Evolutionary conservation across 2,329 filamentous ascomycete species (phyloP), one percentile per base, ranked within the genome.

Genomic region (Cercospora zeina): DNA sequence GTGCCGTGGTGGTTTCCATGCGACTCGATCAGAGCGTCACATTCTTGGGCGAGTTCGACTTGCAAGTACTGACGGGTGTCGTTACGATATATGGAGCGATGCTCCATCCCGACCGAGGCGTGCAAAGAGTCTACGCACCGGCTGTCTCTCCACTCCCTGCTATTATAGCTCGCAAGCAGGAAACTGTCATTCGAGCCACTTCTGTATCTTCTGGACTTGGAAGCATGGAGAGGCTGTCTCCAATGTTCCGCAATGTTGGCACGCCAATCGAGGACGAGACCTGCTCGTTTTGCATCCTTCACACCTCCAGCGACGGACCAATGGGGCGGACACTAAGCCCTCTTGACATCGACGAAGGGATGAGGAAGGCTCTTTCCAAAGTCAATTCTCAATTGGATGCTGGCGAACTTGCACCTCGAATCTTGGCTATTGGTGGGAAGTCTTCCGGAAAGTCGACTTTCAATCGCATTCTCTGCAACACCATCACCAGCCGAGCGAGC

Each of bases 391-490:
- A 69, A 36, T 69, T 67, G 9, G 62, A 67, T 5, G 24, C 55
- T 11, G 53, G 53, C 5, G 61, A 42, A 4, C n/a, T 21, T 3
- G 10, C 58, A 4, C 74, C 74, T 2, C 77, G 78, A 1, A 78
- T 85, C 6, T 78, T 92, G 64, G 77, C 91, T 2, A 87, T 87
- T 54, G 89, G 89, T 0, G 84, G 87, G 0, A 89, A 91, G 66
- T 86, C 84, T 0, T 85, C 89, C 2, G 89, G 89, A 2, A 93
- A 93, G 71, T 92, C 89, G 0, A 91, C 88, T 0, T 89, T 92
- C 72, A 83, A 84, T 11, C 85, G 83, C 53, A 74, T 91, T 4
- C 77, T 93, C 2, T 76, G 82, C 8, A 93, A 93, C 70, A 82
- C 85, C 10, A 76, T 90, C 8, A 74, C 90, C n/a, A 88, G 85